Evolutionary conservation across 2,329 filamentous ascomycete species (phyloP).

Genomic region (Grosmannia penicillata): DNA sequence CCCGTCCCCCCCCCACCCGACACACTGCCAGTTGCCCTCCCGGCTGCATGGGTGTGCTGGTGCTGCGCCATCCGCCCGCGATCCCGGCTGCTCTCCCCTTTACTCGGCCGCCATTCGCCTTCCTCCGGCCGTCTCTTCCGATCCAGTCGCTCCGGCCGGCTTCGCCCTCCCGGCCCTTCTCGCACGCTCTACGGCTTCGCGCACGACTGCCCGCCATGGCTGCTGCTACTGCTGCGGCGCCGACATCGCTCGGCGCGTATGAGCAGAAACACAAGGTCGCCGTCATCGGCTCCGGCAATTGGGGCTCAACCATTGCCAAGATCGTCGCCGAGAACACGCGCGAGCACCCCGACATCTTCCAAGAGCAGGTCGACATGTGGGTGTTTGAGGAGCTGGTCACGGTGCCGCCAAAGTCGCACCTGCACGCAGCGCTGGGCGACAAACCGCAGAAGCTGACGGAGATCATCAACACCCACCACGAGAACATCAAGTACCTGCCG

Average conservation of each 20-base stretch:
- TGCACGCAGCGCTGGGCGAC: conserved; percentile 49
- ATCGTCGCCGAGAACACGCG: conserved; percentile 87
- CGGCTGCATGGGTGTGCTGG: no score
- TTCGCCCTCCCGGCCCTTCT: no score
- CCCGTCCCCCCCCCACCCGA: no score
- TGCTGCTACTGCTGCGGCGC: neutral
- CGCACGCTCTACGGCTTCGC: no score
- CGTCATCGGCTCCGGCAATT: conserved; percentile 91
- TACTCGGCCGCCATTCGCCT: no score
- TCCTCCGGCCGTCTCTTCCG: no score
- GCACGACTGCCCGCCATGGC: neutral
- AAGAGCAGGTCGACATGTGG: conserved; percentile 94
- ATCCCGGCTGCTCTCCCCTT: no score
- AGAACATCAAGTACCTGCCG: conserved; percentile 98
- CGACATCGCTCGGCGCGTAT: conserved; percentile 26
- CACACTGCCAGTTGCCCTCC: no score
- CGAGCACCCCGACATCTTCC: conserved; percentile 65
- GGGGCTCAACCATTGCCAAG: conserved; percentile 96
- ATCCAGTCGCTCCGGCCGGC: no score
- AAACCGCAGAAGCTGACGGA: conserved; percentile 74
- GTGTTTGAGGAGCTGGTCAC: conserved; percentile 87
- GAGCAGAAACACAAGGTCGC: conserved; percentile 81
- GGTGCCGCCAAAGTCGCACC: conserved; percentile 54
- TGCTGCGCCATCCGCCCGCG: no score
- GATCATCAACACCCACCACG: conserved; percentile 82